Evolutionary conservation across 1,284 basidiomycete genomes (phyloP).

Genomic region (Garcileccinum viscosum): DNA sequence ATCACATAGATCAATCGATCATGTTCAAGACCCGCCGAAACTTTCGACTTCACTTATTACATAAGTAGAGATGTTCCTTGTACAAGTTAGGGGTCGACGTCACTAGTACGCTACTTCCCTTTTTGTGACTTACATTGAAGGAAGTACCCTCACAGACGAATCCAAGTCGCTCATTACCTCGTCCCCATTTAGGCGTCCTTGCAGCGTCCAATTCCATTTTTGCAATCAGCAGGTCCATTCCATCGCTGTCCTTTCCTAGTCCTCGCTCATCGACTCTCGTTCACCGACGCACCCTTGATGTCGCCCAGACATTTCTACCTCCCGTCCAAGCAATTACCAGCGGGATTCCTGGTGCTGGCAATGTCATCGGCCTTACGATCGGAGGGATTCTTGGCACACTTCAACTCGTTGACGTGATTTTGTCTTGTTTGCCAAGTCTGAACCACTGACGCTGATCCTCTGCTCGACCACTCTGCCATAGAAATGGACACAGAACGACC

Average conservation of each 20-base stretch:
- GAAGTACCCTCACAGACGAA: no score
- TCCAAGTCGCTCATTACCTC: neutral
- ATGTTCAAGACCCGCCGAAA: no score
- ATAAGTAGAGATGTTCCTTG: neutral
- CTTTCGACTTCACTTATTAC: no score
- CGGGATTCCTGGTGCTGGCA: neutral
- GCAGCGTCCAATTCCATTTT: neutral
- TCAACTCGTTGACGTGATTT: slow-evolving; percentile 12
- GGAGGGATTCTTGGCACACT: neutral
- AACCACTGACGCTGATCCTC: neutral
- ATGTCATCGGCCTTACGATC: neutral
- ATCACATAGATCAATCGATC: no score
- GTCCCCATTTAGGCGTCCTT: neutral
- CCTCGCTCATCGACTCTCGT: neutral
- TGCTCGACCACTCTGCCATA: neutral
- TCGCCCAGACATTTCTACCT: slow-evolving; percentile 4
- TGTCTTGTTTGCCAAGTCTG: neutral
- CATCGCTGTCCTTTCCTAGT: neutral
- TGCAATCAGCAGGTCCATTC: neutral
- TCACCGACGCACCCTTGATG: neutral
- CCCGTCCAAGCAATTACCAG: slow-evolving; percentile 3
- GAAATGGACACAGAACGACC: neutral
- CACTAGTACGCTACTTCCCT: no score
- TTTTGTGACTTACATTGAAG: no score
- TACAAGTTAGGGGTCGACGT: no score